phyloP scores from a whole-genome alignment of 257 asterid genomes.

The Lycium barbarum region DNA sequence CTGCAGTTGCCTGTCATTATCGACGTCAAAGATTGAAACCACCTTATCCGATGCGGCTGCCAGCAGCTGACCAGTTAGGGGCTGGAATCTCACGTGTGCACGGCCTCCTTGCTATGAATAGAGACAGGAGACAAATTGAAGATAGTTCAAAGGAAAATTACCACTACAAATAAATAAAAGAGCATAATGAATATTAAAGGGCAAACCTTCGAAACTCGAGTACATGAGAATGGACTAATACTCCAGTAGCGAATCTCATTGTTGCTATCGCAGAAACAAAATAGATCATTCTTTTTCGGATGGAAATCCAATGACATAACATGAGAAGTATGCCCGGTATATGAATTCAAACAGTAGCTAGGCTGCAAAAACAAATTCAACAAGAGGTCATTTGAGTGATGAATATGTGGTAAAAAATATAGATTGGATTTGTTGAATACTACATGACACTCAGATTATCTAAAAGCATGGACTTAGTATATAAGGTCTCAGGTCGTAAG shows the following conservation, averaged over 20 bases:
- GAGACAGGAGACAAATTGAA: slow-evolving; percentile 28
- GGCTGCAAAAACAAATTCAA: slow-evolving; percentile 63
- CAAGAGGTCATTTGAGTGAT: neutral
- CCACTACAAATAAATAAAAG: slow-evolving; percentile 1
- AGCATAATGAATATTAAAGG: slow-evolving; percentile 11
- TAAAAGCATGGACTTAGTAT: neutral
- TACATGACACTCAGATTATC: neutral
- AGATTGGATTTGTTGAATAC: neutral
- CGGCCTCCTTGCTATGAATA: slow-evolving; percentile 86
- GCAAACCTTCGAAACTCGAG: slow-evolving; percentile 77
- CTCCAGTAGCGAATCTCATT: slow-evolving; percentile 85
- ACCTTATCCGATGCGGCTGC: slow-evolving; percentile 96
- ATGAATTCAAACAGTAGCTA: slow-evolving; percentile 81
- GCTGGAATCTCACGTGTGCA: slow-evolving; percentile 97
- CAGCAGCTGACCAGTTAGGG: slow-evolving; percentile 74
- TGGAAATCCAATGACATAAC: slow-evolving; percentile 94
- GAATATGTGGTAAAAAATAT: neutral
- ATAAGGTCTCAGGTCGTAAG: neutral
- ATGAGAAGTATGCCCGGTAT: slow-evolving; percentile 75
- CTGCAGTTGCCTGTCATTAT: slow-evolving; percentile 86
- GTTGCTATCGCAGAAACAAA: slow-evolving; percentile 87
- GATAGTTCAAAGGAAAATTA: neutral
- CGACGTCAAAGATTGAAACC: slow-evolving; percentile 88
- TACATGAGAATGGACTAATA: slow-evolving; percentile 66
- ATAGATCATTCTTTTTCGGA: slow-evolving; percentile 91